Conservation (phyloP, 2,329 filamentous ascomycete genomes). For the Trichoderma pleuroti region DNA sequence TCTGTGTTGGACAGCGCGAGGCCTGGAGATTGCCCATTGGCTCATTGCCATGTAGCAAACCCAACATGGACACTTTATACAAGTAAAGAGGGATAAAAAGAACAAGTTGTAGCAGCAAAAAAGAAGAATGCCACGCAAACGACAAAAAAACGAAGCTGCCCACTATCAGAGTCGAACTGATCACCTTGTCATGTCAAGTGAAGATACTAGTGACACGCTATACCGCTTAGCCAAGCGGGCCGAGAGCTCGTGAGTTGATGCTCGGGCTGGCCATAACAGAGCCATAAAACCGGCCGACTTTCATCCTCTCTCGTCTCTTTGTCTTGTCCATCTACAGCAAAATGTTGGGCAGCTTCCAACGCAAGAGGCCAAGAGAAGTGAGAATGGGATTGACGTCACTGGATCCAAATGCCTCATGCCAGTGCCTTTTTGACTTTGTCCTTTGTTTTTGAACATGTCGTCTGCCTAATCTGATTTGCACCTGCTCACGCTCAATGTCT, state of each 20-base stretch:
- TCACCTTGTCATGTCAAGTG: slow-evolving; percentile 17
- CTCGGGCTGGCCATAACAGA: background rate
- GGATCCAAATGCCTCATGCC: background rate
- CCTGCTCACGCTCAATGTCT: background rate
- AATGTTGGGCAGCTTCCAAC: background rate
- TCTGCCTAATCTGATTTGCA: background rate
- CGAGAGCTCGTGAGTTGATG: background rate
- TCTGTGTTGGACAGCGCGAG: too few species aligned
- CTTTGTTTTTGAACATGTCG: background rate
- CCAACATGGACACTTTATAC: background rate
- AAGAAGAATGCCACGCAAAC: background rate
- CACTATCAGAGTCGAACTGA: slow-evolving; percentile 19
- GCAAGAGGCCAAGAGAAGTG: background rate
- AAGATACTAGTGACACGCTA: slow-evolving; percentile 18
- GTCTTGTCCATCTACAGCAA: background rate
- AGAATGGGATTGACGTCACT: background rate
- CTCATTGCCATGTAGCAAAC: background rate
- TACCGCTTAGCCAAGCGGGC: slow-evolving; percentile 19
- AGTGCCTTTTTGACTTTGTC: background rate
- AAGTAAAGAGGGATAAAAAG: background rate
- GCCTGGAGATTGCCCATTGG: background rate
- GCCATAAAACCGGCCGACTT: background rate
- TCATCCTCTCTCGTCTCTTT: background rate
- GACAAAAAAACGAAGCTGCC: slow-evolving; percentile 5
- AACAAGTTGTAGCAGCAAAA: background rate